A percentile compares a stretch with the other conserved stretches of the same genome.
phyloP scores from a whole-genome alignment of 2,329 filamentous ascomycete genomes.

The Fonsecaea pedrosoi region DNA sequence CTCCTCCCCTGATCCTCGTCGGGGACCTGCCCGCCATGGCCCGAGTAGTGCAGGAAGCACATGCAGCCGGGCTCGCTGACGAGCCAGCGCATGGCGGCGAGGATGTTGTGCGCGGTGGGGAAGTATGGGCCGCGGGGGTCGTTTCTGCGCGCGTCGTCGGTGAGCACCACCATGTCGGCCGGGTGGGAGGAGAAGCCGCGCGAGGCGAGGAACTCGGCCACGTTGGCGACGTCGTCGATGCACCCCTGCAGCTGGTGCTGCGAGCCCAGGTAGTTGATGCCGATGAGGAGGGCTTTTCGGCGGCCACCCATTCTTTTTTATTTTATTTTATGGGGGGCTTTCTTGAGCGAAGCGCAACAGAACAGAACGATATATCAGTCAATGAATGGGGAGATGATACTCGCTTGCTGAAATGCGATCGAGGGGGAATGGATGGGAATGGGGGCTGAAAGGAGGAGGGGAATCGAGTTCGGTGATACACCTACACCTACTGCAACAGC shows the following conservation, averaged over 20 bases:
- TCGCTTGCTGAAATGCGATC: no score
- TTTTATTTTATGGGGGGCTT: no score
- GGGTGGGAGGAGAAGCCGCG: constrained; percentile 52
- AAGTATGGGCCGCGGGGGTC: constrained; percentile 57
- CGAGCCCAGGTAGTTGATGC: constrained; percentile 59
- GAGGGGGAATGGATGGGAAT: no score
- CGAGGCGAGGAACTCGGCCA: constrained; percentile 55
- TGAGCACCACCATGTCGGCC: constrained; percentile 54
- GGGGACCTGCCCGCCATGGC: constrained; percentile 63
- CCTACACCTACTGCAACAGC: no score
- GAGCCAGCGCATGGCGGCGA: constrained; percentile 65
- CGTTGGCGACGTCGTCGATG: constrained; percentile 58
- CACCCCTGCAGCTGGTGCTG: constrained; percentile 56
- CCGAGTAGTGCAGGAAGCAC: constrained; percentile 64
- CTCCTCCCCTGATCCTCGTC: constrained; percentile 41
- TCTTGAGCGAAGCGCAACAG: no score
- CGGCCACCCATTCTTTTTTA: constrained; percentile 3
- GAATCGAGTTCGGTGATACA: no score
- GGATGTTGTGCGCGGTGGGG: constrained; percentile 53
- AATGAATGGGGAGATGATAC: no score
- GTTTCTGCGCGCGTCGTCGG: constrained; percentile 42
- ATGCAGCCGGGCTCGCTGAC: constrained; percentile 44
- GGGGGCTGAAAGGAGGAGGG: no score
- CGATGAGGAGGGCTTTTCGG: constrained; percentile 59
- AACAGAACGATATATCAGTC: no score